Base-by-base conservation (phyloP, 768 basidiomycete genomes). In the Boletellus sp. region DNA sequence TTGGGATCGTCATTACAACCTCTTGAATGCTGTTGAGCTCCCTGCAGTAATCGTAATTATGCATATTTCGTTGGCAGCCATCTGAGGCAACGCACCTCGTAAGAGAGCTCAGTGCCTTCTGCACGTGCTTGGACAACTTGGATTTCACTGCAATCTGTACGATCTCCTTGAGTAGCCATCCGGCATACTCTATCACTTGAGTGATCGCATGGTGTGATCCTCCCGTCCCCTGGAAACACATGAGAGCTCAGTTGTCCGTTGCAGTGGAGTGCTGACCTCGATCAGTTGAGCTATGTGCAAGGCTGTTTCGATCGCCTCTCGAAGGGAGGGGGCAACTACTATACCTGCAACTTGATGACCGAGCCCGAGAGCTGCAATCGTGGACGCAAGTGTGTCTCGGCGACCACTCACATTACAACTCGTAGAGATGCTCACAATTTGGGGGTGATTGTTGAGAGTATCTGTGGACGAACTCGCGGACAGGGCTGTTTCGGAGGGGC, bases 171-270 rank as follows among this genome's bases (percentile, higher is more conserved):
- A 58, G 51, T 5, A 58, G 4, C 48, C 47, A 50, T 17, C 51
- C 56, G 20, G 56, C 43, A 12, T 23, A 16, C 34, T 58, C 51
- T 7, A 58, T 24, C 13, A 54, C 48, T 19, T 54, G 51, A 28
- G 3, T n/a, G 7, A 51, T 54, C 15, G 38, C 46, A 26, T 58
- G 57, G 22, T 58, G 57, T 5, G 28, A 28, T 3, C 57, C 56
- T 0, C 42, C 41, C 39, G 47, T 49, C 17, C n/a, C 46, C 57
- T 54, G 23, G 3, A 40, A 45, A 12, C 5, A 0, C 10, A 0
- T 54, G 2, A 57, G 45, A 32, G 24, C 8, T 26, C 24, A 8
- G 24, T 4, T 8, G 8, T 26, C 24, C 4, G 4, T 26, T 26
- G 26, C 2, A 7, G 5, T 23, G 26, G 11, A 2, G n/a, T 6